Base-by-base conservation (phyloP, 108 stramenopile genomes). In the Cylindrotheca fusiformis region DNA sequence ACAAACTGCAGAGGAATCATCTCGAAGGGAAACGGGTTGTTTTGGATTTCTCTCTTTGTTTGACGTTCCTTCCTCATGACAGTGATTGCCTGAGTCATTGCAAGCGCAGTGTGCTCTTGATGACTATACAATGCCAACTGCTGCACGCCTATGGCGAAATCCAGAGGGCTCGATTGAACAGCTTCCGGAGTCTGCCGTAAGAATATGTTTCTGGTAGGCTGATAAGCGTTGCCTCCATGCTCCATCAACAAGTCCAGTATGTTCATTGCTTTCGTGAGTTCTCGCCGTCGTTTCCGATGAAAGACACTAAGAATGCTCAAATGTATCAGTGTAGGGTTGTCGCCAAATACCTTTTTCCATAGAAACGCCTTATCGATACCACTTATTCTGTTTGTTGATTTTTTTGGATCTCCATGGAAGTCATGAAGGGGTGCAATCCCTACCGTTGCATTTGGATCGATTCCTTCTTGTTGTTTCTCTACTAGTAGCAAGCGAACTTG, bases 291-390 rank as follows among this genome's bases (percentile, higher is more conserved):
- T 28, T 28, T 4, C 6, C 31, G 45, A 64, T 53, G 63, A 64
- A 33, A 64, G 1, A 64, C 32, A 24, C 53, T 52, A 2, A 64
- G 30, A 48, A 64, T 52, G 4, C 52, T 52, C 50, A 64, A 1
- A 41, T 64, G 63, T 8, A 64, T 23, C 52, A 51, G 17, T 0
- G 63, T 64, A 18, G 63, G 63, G 17, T 12, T n/a, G 22, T 64
- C 52, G 26, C 63, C 63, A 3, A 64, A 52, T 17, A 4, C 19
- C 29, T 53, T n/a, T 23, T 52, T 64, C 52, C 51, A 64, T 5
- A 33, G 29, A 64, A 64, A 64, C 1, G 53, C 32, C 5, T 32
- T 44, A 41, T 64, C 63, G 32, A 64, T 53, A 10, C 50, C n/a
- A 17, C 6, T 51, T 19, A 22, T 51, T n/a, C 50, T 41, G 36